Conservation (phyloP, 495 filamentous ascomycete species). For the Amniculicola lignicola region DNA sequence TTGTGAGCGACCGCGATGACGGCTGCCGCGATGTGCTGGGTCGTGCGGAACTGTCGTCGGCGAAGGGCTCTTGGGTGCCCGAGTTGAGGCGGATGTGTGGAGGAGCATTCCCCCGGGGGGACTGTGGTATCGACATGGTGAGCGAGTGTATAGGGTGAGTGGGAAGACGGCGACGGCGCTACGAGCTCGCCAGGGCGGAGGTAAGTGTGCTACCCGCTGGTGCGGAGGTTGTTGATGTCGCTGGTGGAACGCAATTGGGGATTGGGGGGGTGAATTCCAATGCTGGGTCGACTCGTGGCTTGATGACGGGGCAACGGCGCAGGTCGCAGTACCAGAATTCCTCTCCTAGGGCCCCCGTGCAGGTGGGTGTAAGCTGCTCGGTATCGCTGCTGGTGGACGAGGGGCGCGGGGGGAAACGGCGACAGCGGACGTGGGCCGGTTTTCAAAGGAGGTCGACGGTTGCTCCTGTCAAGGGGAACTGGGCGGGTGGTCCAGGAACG, state of each 20-base stretch:
- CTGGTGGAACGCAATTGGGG: constrained; percentile 20
- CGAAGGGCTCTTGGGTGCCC: constrained; percentile 52
- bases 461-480: constrained; percentile 18
- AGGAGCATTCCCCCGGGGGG: constrained; percentile 39
- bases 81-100: constrained; percentile 63
- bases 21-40: constrained; percentile 41
- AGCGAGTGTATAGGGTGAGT: constrained; percentile 31
- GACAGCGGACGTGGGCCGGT: neutral
- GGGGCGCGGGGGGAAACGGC: constrained; percentile 4
- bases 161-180: constrained; percentile 6
- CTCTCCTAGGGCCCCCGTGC: constrained; percentile 7
- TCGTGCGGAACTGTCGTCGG: constrained; percentile 38
- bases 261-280: constrained; percentile 28
- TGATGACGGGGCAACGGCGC: constrained; percentile 26
- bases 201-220: constrained; percentile 10
- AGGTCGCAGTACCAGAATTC: constrained; percentile 14
- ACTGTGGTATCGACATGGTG: constrained; percentile 32
- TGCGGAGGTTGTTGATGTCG: constrained; percentile 23
- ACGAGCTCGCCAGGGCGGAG: constrained; percentile 27
- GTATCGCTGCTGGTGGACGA: constrained; percentile 25
- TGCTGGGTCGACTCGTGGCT: constrained; percentile 5
- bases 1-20: constrained; percentile 44
- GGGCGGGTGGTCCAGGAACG: constrained; percentile 17
- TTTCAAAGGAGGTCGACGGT: neutral
- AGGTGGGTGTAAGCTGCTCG: constrained; percentile 17